These are phyloP conservation scores for Neurospora discreta DNA, from an alignment of 495 filamentous ascomycete species.

Conservation along the genomic window DNA sequence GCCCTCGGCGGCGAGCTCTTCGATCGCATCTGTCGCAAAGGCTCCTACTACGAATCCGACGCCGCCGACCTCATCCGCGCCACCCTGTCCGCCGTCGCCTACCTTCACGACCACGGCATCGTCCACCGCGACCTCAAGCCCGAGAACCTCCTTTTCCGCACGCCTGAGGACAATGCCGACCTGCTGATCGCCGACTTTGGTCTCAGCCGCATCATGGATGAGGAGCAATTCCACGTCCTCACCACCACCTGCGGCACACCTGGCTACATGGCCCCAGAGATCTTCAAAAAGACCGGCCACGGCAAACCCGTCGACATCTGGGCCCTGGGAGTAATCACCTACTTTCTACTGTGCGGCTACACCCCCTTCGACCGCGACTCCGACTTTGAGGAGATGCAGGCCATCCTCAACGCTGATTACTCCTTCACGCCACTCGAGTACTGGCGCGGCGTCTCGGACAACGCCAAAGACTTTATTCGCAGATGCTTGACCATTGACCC, in stretches of 20 bases:
- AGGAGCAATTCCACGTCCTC: constrained; percentile 95
- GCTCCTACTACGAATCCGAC: constrained; percentile 94
- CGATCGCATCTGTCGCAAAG: constrained; percentile 96
- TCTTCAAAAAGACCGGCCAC: constrained; percentile 80
- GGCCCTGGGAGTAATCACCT: constrained; percentile 94
- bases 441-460: constrained; percentile 85
- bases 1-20: constrained; percentile 95
- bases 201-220: constrained; percentile 91
- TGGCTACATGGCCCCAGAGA: constrained; percentile 96
- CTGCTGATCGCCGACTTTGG: constrained; percentile 97
- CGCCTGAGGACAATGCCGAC: constrained; percentile 72
- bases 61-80: constrained; percentile 91
- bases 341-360: constrained; percentile 96
- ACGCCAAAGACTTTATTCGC: constrained; percentile 78
- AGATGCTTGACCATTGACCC: constrained; percentile 83
- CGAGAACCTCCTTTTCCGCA: constrained; percentile 70
- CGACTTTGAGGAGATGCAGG: constrained; percentile 98
- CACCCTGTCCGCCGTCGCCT: constrained; percentile 92
- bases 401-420: constrained; percentile 93
- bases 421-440: constrained; percentile 91
- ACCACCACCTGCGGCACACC: constrained; percentile 97
- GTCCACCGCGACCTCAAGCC: constrained; percentile 79
- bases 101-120: constrained; percentile 96
- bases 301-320: constrained; percentile 89
- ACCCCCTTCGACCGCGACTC: constrained; percentile 96